Percentiles rank a stretch among this genome's conserved stretches.
Conservation (phyloP, 2,329 filamentous ascomycete genomes). For the Fusarium papillatum region DNA sequence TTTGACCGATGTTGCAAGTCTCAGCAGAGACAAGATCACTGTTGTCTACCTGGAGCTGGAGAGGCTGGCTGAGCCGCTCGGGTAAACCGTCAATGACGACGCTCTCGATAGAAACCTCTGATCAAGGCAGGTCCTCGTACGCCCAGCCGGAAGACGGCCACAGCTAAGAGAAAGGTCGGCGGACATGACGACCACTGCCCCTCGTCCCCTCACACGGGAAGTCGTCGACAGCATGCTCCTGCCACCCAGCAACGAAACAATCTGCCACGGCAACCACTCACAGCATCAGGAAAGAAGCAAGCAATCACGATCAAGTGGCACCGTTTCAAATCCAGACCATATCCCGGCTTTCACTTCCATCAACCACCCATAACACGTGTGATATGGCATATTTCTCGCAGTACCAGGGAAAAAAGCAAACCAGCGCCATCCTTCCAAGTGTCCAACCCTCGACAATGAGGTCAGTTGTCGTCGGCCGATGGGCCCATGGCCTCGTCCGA, state of each 20-base stretch:
- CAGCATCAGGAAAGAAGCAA: constrained; percentile 7
- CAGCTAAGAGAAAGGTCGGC: constrained; percentile 12
- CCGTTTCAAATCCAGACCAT: constrained; percentile 16
- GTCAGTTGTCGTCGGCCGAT: constrained; percentile 40
- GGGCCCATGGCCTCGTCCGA: constrained; percentile 26
- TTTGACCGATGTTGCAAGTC: constrained; percentile 24
- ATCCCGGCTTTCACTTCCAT: constrained; percentile 15
- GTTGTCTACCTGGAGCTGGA: not conserved
- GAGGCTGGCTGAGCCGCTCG: not conserved
- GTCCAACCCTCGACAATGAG: constrained; percentile 35
- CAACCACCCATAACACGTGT: constrained; percentile 29
- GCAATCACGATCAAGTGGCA: constrained; percentile 27
- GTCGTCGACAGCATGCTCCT: constrained; percentile 2
- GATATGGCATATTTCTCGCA: constrained; percentile 20
- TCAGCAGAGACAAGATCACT: constrained; percentile 1
- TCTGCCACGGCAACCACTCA: constrained; percentile 23
- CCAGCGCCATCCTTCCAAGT: constrained; percentile 7
- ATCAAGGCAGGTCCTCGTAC: constrained; percentile 18
- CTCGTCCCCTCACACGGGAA: constrained; percentile 3
- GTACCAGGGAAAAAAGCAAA: constrained; percentile 8
- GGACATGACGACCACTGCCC: constrained; percentile 32
- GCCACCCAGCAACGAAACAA: constrained; percentile 3
- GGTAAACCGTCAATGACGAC: constrained; percentile 27
- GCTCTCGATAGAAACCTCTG: not conserved
- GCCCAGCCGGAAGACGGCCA: constrained; percentile 40